Base-by-base conservation (phyloP, 768 basidiomycete species). In the Dentipellis fragilis region DNA sequence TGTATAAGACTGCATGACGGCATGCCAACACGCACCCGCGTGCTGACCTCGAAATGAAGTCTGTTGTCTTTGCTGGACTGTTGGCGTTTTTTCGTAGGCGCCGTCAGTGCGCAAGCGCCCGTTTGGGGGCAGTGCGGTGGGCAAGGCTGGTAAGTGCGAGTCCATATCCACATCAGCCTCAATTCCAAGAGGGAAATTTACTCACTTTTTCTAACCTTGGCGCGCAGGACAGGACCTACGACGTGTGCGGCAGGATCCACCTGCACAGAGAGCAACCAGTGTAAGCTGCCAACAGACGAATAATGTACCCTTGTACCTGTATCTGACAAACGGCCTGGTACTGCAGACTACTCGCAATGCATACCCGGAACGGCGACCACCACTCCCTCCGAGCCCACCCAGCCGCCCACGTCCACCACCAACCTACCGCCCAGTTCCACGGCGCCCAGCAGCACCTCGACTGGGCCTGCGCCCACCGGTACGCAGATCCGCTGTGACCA, bases 321-420 rank as follows among this genome's bases (percentile, higher is more conserved):
- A 39, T 40, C 19, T 36, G 39, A 10, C 23, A 52, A 50, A 6
- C 40, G 12, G 16, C 10, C 34, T n/a, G 23, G 16, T 51, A 29
- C 16, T 40, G 29, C 61, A 80, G 78, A 76, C 60, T 79, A 80
- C 61, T 80, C 77, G 2, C 79, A 80, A 65, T 80, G 80, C 59
- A 61, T 78, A 21, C 78, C 79, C 10, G 74, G 71, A 38, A 39
- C 59, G 9, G 34, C 61, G 8, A 46, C 51, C 3, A 58, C 63
- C 8, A 66, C 67, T 19, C 62, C 68, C 36, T 67, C 68, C 21
- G 52, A 55, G 10, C 62, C 68, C 36, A 68, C 68, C 17, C 51
- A 55, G 9, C 53, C 61, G 19, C 54, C 65, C 5, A 63, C 72
- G 14, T 61, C 71, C n/a, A 66, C 71, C 3, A 59, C 67, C 11